Evolutionary conservation across 163 green algal genomes (phyloP), one percentile per base, ranked within the genome.

Genomic region (Scenedesmus sp.): DNA sequence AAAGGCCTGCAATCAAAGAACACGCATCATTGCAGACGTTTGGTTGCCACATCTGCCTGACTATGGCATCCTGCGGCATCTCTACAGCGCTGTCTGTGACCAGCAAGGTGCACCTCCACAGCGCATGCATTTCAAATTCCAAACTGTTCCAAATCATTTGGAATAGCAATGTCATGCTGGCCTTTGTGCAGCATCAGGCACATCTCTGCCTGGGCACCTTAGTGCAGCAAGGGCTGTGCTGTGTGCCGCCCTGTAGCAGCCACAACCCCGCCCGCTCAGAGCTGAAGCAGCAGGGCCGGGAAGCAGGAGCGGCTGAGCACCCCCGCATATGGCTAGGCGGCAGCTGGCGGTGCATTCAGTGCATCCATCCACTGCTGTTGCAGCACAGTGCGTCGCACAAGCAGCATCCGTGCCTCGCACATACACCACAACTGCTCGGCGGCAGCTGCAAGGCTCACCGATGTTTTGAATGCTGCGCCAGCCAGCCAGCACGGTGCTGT

Each of bases 191-290:
- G 64, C 46, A n/a, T 3, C 26, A 56, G 64, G 64, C 85, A 90
- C n/a, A 1, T 56, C 85, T 90, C 85, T 56, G 85, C 64, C 85
- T 64, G 64, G 46, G 46, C 85, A 90, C 85, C 85, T 67, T 90
- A 77, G 74, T 59, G 23, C 85, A 90, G 85, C 85, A 90, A 90
- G 85, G 62, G 73, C 64, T 90, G 83, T 82, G 85, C 23, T 90
- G 46, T 90, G 16, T 66, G 85, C 85, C 64, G 54, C 85, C 66
- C 20, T 54, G 70, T 13, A 79, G 70, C 70, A 79, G 70, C 70
- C 70, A 79, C 70, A 79, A 1, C 70, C 66, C 70, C 23, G 70
- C 70, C 70, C 52, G 70, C 70, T 23, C 70, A 79, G 70, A 16
- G 20, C 70, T 79, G 70, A 6, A 79, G 70, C 70, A 52, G 70